Evolutionary conservation across 495 filamentous ascomycete genomes (phyloP).

Genomic region (Annulohypoxylon nitens): DNA sequence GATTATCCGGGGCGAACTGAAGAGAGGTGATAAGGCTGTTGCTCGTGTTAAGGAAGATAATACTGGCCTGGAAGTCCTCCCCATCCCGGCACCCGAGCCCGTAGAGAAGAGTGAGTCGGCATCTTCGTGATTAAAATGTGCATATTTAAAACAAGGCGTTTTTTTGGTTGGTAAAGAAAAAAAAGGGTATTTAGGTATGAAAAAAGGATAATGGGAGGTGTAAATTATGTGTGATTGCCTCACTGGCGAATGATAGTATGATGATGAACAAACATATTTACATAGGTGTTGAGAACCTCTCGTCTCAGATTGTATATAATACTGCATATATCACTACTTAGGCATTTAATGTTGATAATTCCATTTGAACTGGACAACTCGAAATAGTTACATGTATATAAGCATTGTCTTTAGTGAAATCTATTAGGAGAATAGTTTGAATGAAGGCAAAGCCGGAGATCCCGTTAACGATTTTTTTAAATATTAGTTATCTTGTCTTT

Average conservation of each 20-base stretch:
- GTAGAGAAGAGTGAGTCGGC: slow-evolving; percentile 19
- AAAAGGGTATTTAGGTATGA: slow-evolving; percentile 5
- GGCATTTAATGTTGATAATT: slow-evolving; percentile 30
- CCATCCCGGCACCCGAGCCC: neutral
- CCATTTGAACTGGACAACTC: slow-evolving; percentile 5
- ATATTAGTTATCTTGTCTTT: slow-evolving; percentile 14
- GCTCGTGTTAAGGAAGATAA: slow-evolving; percentile 73
- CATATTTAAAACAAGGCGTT: slow-evolving; percentile 13
- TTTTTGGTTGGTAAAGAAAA: neutral
- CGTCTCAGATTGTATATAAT: slow-evolving; percentile 40
- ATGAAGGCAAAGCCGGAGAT: neutral
- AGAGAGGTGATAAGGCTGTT: slow-evolving; percentile 75
- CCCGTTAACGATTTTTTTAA: slow-evolving; percentile 1
- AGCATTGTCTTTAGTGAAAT: neutral
- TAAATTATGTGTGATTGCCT: neutral
- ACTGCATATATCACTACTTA: slow-evolving; percentile 21
- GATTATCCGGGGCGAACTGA: slow-evolving; percentile 89
- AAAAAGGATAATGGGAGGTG: slow-evolving; percentile 1
- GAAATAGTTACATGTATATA: neutral
- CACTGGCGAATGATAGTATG: slow-evolving; percentile 17
- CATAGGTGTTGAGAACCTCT: slow-evolving; percentile 9
- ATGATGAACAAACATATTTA: slow-evolving; percentile 9
- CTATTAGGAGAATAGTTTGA: neutral
- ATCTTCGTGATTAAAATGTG: neutral
- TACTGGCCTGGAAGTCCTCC: slow-evolving; percentile 62